These are phyloP conservation scores for Amanita subjunquillea DNA, from an alignment of 768 basidiomycete species.

Conservation along the genomic window DNA sequence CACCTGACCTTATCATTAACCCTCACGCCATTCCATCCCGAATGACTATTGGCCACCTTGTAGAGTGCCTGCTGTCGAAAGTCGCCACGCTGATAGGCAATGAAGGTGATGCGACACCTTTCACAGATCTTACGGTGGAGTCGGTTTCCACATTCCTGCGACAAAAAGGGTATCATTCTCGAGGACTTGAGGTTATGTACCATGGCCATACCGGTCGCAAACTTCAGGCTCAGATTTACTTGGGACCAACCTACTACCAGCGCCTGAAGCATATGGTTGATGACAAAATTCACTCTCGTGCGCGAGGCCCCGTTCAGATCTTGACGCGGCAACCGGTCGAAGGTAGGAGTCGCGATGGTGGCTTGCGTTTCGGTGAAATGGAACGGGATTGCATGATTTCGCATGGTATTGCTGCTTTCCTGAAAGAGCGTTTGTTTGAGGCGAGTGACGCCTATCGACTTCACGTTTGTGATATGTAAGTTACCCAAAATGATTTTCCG, in stretches of 20 bases:
- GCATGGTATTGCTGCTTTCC: conserved; percentile 95
- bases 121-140: conserved; percentile 96
- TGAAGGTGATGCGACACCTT: conserved; percentile 97
- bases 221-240: conserved; percentile 94
- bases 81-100: conserved; percentile 93
- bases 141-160: conserved; percentile 89
- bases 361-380: conserved; percentile 99
- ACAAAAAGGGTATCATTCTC: conserved; percentile 89
- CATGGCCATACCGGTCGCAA: conserved; percentile 98
- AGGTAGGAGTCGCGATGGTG: conserved; percentile 97
- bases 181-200: conserved; percentile 97
- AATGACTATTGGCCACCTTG: conserved; percentile 99
- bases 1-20: conserved; percentile 96
- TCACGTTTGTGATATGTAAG: conserved; percentile 94
- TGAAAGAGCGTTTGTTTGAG: conserved; percentile 95
- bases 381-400: conserved; percentile 99
- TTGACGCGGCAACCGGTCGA: conserved; percentile 96
- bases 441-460: conserved; percentile 89
- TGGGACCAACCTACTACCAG: conserved; percentile 98
- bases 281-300: conserved; percentile 98
- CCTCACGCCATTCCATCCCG: conserved; percentile 99
- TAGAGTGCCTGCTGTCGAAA: conserved; percentile 95
- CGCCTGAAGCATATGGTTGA: conserved; percentile 99
- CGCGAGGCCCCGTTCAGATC: conserved; percentile 95
- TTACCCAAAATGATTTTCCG: conserved; percentile 10